Evolutionary conservation across 345 rosid genomes (phyloP).

Genomic region (Ricinus communis): DNA sequence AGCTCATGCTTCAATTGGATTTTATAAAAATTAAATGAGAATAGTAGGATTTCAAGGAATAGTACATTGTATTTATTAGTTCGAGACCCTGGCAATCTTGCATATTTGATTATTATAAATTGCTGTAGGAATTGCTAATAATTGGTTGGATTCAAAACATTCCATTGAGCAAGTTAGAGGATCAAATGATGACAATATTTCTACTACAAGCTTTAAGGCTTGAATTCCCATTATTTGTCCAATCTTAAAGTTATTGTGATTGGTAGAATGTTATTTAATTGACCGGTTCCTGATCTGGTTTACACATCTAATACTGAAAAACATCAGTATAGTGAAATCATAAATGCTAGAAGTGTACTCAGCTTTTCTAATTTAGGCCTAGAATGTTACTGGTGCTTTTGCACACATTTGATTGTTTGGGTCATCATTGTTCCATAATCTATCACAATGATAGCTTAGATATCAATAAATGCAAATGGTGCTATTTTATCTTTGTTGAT

Average conservation of each 20-base stretch:
- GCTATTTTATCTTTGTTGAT: neutral
- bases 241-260: neutral
- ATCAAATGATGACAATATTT: neutral
- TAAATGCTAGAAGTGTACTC: neutral
- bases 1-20: neutral
- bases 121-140: neutral
- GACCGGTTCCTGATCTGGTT: neutral
- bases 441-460: neutral
- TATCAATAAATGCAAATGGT: neutral
- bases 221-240: neutral
- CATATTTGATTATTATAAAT: neutral
- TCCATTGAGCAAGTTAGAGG: neutral
- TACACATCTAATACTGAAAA: neutral
- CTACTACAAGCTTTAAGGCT: neutral
- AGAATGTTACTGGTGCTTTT: neutral
- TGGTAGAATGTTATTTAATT: neutral
- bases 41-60: neutral
- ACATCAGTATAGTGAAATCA: neutral
- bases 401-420: neutral
- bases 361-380: conserved; percentile 8
- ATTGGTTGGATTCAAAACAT: neutral
- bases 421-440: neutral
- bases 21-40: neutral
- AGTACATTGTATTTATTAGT: neutral
- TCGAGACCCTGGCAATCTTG: neutral